Evolutionary conservation across 208 protist species (phyloP).

Genomic region (Leishmania martiniquensis): DNA sequence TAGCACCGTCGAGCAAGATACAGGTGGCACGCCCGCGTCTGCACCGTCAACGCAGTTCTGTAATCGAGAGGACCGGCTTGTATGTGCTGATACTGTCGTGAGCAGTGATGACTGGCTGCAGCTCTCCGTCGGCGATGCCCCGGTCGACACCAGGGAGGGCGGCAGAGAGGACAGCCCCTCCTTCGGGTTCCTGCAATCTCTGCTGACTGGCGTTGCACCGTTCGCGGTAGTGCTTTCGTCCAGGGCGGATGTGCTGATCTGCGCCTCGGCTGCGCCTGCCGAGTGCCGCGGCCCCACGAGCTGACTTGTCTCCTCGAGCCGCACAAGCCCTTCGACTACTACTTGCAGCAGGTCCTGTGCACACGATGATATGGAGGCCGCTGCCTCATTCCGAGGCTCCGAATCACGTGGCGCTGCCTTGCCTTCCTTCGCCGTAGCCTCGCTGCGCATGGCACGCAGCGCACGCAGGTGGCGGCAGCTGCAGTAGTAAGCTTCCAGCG

Average conservation of each 20-base stretch:
- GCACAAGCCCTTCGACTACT: conserved; percentile 73
- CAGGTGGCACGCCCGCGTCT: not conserved
- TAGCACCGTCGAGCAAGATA: conserved; percentile 29
- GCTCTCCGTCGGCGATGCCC: not conserved
- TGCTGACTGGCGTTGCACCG: conserved; percentile 1
- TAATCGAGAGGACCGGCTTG: not conserved
- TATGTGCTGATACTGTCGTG: not conserved
- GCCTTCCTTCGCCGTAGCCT: conserved; percentile 15
- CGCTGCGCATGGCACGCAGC: conserved; percentile 12
- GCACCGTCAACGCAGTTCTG: not conserved
- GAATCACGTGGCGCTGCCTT: not conserved
- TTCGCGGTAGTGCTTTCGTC: not conserved
- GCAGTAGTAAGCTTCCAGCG: conserved; percentile 44
- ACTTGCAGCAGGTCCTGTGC: conserved; percentile 74
- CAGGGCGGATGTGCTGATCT: not conserved
- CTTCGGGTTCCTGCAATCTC: not conserved
- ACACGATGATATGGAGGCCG: conserved; percentile 25
- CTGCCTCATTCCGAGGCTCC: conserved; percentile 13
- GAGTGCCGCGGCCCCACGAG: conserved; percentile 31
- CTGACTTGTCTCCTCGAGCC: conserved; percentile 67
- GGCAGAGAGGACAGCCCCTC: not conserved
- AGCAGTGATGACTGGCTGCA: not conserved
- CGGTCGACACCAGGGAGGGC: not conserved
- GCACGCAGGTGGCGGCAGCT: conserved; percentile 29
- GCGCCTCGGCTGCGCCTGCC: conserved; percentile 4